These are phyloP conservation scores for Fusarium palustre DNA, from an alignment of 2,329 filamentous ascomycete species.

Conservation along the genomic window DNA sequence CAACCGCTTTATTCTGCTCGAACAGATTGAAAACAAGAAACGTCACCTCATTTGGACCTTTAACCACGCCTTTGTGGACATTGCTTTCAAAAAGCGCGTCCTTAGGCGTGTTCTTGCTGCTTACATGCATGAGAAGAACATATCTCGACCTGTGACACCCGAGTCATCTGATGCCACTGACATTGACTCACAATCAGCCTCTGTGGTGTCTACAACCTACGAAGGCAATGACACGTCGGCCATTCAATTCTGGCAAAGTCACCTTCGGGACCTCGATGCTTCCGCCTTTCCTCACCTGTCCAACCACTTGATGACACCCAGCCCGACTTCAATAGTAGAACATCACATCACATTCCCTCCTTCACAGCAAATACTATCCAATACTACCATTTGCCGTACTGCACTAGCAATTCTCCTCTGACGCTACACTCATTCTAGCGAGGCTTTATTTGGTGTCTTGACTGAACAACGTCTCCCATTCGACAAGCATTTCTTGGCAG, in stretches of 20 bases:
- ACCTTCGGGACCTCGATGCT: constrained; percentile 3
- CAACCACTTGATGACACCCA: not conserved
- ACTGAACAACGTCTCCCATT: not conserved
- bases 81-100: not conserved
- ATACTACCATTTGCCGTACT: not conserved
- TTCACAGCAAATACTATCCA: not conserved
- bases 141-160: not conserved
- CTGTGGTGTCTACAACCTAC: not conserved
- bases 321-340: not conserved
- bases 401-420: constrained; percentile 13
- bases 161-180: not conserved
- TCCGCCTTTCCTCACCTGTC: constrained; percentile 8
- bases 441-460: constrained; percentile 9
- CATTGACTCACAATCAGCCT: not conserved
- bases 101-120: not conserved
- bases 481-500: not conserved
- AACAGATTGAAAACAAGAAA: not conserved
- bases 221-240: not conserved
- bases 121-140: not conserved
- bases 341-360: not conserved
- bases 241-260: not conserved
- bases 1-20: constrained; percentile 14
- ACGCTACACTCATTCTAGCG: constrained; percentile 9
- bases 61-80: not conserved
- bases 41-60: constrained; percentile 13